phyloP scores from a whole-genome alignment of 2,329 filamentous ascomycete genomes.

The Pyricularia sp. region DNA sequence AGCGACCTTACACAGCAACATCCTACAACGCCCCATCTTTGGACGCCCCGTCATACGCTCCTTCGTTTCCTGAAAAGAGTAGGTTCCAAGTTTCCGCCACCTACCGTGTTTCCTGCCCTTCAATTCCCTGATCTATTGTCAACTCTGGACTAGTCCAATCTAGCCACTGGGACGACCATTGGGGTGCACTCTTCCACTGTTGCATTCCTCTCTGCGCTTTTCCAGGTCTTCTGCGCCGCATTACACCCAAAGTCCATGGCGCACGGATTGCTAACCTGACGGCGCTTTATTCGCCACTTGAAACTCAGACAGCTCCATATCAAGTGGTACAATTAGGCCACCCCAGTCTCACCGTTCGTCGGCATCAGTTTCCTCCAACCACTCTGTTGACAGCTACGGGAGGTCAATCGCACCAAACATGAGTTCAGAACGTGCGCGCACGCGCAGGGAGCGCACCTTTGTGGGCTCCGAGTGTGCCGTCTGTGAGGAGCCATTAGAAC shows the following conservation, averaged over 20 bases:
- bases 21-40: not conserved
- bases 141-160: not conserved
- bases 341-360: constrained; percentile 28
- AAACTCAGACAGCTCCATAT: constrained; percentile 26
- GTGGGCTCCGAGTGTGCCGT: constrained; percentile 91
- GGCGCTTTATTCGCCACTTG: not conserved
- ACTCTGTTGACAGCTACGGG: constrained; percentile 19
- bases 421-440: constrained; percentile 67
- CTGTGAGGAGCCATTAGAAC: constrained; percentile 92
- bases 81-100: constrained; percentile 10
- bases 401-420: constrained; percentile 45
- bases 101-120: not conserved
- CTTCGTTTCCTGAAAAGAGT: constrained; percentile 24
- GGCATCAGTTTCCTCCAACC: constrained; percentile 24
- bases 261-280: not conserved
- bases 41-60: constrained; percentile 6
- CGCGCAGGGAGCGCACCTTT: constrained; percentile 85
- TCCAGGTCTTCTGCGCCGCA: not conserved
- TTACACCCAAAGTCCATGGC: not conserved
- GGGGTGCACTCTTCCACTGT: not conserved
- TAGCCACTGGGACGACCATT: not conserved
- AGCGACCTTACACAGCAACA: not conserved
- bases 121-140: not conserved
- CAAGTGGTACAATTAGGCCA: constrained; percentile 24
- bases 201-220: not conserved